Evolutionary conservation across 768 basidiomycete genomes (phyloP), one percentile per base, ranked within the genome.

Genomic region (Austroboletus eburneus): DNA sequence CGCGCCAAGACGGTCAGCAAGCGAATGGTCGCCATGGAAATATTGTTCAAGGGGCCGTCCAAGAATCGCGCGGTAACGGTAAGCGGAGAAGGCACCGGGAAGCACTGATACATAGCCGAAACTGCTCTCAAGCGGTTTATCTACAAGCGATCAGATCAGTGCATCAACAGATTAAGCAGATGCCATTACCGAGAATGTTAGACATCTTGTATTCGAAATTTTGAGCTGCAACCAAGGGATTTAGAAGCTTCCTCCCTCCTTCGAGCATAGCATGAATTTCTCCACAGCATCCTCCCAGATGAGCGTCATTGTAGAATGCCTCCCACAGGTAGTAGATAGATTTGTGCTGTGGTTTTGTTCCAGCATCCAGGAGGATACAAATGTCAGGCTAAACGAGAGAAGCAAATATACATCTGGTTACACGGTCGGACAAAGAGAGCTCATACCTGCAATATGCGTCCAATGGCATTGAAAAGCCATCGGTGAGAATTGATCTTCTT

Each of bases 131-230:
- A 93, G 74, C 1, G 94, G 94, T 64, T 96, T 94, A 65, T 94
- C 91, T 85, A 43, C 34, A 16, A 42, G 20, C 22, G n/a, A 13
- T 4, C 54, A 63, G 33, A 57, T 30, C 27, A 9, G 38, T 32
- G 12, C 8, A 32, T n/a, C n/a, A 42, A 36, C 33, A 17, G 39
- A 18, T 9, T 39, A 17, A 41, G n/a, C 10, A 9, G 30, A 14
- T n/a, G 21, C 16, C 45, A 72, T 45, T 55, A 82, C 85, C 87
- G 24, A 97, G 74, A 61, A 98, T 96, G 68, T 97, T 96, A 36
- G 91, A 93, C 90, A 97, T 95, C 71, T 92, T 96, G 72, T 96
- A 96, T 70, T 94, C 92, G 57, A 94, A 94, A 69, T 97, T 96
- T 66, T 97, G 94, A 16, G 94, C 92, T 9, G 94, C 94, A 25